Base-by-base conservation (phyloP, 768 basidiomycete genomes). In the Termitomyces sp. region DNA sequence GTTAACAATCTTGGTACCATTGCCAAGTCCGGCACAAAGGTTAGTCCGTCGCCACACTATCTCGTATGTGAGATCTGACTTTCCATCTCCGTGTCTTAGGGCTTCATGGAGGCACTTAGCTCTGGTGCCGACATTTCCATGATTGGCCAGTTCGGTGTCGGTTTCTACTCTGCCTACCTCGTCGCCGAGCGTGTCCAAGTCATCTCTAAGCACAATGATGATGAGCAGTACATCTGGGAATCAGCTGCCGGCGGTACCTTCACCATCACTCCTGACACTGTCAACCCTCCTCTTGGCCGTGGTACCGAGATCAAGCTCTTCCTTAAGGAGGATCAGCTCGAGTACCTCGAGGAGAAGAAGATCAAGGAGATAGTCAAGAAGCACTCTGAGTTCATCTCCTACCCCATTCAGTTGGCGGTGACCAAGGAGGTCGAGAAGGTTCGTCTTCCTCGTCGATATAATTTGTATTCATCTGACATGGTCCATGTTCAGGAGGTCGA, bases 171-270 rank as follows among this genome's bases (percentile, higher is more conserved):
- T 47, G 92, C 93, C 16, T 98, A 98, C 84, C 93, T 99, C 67
- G 95, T 99, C 63, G 95, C 96, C 66, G 96, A 99, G 78, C 89
- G 89, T 63, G 96, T 99, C 4, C 95, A 97, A 75, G 94, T 99
- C 71, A 89, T 98, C 76, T 94, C 95, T 63, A 99, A 99, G 80
- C 95, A 99, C 84, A 98, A 99, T 69, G 96, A 98, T 67, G 96
- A 98, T 73, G 97, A 98, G 78, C 96, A 98, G 76, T 98, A 99
- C 81, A 95, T 99, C 76, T 99, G 96, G 97, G 96, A 99, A 83
- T 99, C 96, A n/a, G 90, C 97, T 62, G 96, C 96, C 32, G 97
- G 96, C 71, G 97, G 96, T 56, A 99, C 96, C 52, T 99, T 98
- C 82, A 98, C 97, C 69, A 97, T 99, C 79, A 97, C 95, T 48